Base-by-base conservation (phyloP, 1,284 basidiomycete species). In the Rhodotorula sp. region DNA sequence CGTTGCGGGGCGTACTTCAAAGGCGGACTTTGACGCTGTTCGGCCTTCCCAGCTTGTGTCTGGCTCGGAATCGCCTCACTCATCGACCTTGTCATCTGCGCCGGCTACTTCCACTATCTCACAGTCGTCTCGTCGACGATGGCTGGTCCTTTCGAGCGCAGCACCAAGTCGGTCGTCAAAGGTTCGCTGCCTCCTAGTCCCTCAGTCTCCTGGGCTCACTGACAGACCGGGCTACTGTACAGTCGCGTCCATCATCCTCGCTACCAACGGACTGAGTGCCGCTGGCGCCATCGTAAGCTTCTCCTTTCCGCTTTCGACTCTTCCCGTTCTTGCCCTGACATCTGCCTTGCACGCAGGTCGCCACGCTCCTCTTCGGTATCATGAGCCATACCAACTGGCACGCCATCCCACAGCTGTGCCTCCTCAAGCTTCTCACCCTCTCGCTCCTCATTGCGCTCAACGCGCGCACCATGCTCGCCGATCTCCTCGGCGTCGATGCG, bases 401-500 rank as follows among this genome's bases (percentile, higher is more conserved):
- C 48, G 66, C 62, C 52, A 58, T 58, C 14, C 42, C 44, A 27
- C 60, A 71, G 41, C 52, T 66, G 9, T 52, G 55, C 42, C 69
- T 70, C 50, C 8, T 42, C 23, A 71, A 71, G 55, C 59, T 71
- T 41, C 48, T 67, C n/a, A 44, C 66, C 56, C 57, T 71, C n/a
- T 67, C 70, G 3, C 70, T 71, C 52, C 61, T 71, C 34, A 53
- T 67, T 53, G 62, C 65, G 13, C 53, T 67, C 19, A 67, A 71
- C 61, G 70, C 65, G 5, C 61, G 65, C 16, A 64, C 57, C 21
- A 57, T 67, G 34, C 53, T 71, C 25, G 44, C 56, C 45, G 70
- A 67, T 52, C 58, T 71, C 61, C 66, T 67, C 53, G 65, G 61
- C 45, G 50, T 66, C 52, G 69, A 55, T 21, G 52, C 64, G 1